phyloP scores from a whole-genome alignment of 2,329 filamentous ascomycete species.

The Tolypocladium amazonense region DNA sequence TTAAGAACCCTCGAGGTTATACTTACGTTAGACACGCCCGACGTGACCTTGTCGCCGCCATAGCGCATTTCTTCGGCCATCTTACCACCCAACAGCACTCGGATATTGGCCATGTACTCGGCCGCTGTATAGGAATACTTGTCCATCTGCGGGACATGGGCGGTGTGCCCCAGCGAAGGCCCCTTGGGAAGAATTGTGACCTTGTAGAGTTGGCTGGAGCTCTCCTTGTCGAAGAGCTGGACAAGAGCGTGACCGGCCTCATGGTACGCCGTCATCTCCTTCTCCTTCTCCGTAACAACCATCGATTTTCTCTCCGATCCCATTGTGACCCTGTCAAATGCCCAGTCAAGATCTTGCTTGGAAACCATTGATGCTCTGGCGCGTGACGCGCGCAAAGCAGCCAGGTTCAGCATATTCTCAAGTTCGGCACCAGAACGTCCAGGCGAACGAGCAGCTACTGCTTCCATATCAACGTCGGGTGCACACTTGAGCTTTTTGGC shows the following conservation, averaged over 20 bases:
- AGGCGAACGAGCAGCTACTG: constrained; percentile 77
- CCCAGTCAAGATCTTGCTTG: constrained; percentile 85
- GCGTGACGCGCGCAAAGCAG: constrained; percentile 88
- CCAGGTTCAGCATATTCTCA: constrained; percentile 94
- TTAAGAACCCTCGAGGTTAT: not conserved
- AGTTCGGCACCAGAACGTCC: constrained; percentile 93
- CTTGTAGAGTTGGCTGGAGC: constrained; percentile 78
- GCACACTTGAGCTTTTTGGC: constrained; percentile 80
- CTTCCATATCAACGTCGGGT: constrained; percentile 69
- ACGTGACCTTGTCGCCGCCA: constrained; percentile 83
- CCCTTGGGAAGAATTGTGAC: constrained; percentile 94
- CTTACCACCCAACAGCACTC: constrained; percentile 75
- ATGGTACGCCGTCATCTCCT: constrained; percentile 89
- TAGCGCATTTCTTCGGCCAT: constrained; percentile 88
- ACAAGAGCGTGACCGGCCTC: constrained; percentile 94
- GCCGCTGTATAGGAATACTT: constrained; percentile 81
- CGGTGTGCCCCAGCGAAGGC: constrained; percentile 75
- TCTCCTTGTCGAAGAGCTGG: constrained; percentile 64
- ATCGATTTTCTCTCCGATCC: constrained; percentile 85
- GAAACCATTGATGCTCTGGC: constrained; percentile 66
- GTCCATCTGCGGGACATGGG: constrained; percentile 82
- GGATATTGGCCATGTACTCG: constrained; percentile 72
- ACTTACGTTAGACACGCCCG: constrained; percentile 69
- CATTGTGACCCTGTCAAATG: constrained; percentile 97
- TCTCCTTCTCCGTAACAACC: constrained; percentile 87